Base-by-base conservation (phyloP, 169 alveolate genomes). In the Theileria orientalis region DNA sequence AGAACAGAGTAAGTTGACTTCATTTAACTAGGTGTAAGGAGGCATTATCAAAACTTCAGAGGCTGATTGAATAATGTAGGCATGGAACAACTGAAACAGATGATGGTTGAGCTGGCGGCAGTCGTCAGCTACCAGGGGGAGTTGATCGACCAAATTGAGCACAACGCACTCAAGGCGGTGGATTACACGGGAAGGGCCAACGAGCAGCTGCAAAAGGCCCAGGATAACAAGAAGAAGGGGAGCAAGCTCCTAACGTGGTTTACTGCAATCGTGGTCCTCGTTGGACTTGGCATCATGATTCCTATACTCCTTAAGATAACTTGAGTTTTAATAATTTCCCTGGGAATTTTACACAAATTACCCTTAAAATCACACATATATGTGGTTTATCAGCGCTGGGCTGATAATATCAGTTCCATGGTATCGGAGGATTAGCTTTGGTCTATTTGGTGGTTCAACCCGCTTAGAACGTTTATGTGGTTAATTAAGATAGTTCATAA, bases 41-140 rank as follows among this genome's bases (percentile, higher is more conserved):
- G n/a, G n/a, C n/a, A n/a, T n/a, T 42, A 42, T n/a, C n/a, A n/a
- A n/a, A n/a, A n/a, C n/a, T n/a, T n/a, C n/a, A n/a, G n/a, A n/a
- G 19, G 47, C 41, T 8, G 19, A 9, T 21, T 42, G 19, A 25
- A 25, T 32, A 44, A 27, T 6, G 16, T 54, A 68, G 76, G 92
- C 70, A 92, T 92, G 67, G 93, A 90, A 74, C 94, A 86, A 54
- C 90, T 92, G 27, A 93, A 92, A 69, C 93, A 90, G 54, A 82
- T 92, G 89, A 89, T 92, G 84, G 87, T 88, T 47, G 94, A 92
- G 66, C 85, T 92, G 46, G 95, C 95, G 41, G 92, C 91, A 46
- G 82, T 92, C 27, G 93, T 90, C 46, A 78, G 85, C 64, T 85
- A 79, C 68, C 95, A 92, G 74, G 95, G 95, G 8, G 95, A 92